Evolutionary conservation across 495 filamentous ascomycete species (phyloP), one percentile per base, ranked within the genome.

Genomic region (Astrocystis sublimbata): DNA sequence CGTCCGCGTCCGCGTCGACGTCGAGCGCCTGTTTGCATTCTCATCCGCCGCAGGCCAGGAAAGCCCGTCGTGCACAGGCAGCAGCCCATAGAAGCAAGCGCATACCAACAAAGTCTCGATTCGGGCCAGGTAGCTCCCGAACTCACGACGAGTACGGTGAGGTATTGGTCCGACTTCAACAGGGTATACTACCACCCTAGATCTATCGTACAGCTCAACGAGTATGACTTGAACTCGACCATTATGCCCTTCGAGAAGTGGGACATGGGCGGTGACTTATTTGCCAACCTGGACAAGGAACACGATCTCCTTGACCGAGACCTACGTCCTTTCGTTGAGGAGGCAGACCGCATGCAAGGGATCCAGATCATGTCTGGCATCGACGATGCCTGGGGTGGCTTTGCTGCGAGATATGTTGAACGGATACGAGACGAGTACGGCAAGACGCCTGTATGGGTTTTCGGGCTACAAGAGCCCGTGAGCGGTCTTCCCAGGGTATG

Each of bases 151-250:
- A 79, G 84, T 31, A 83, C 86, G 3, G 89, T 98, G 19, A 88
- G 91, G 31, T 98, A 92, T 78, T 98, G 96, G 93, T 96, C 92
- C 13, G 94, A 98, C 75, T 98, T 90, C 75, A 92, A 89, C 64
- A 85, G 91, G 28, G 81, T 96, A 13, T 98, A 87, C 75, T 98
- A 91, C 72, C 93, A 99, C 71, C 94, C 94, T 2, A 86, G 87
- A 40, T 97, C 92, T 4, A 84, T 96, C 38, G 81, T 96, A 7
- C 93, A 93, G 69, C 76, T 97, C n/a, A 89, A 89, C 67, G 92
- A 96, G 64, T 94, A 90, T 71, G 91, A 93, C 67, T 75, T 96
- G 30, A 85, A 87, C 69, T 92, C 90, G 1, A 79, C 79, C 9
- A 74, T 92, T 12, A 87, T 88, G 82, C 90, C 93, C 0, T 96